Conservation (phyloP, 129 eudicot species). For the Apium graveolens region DNA sequence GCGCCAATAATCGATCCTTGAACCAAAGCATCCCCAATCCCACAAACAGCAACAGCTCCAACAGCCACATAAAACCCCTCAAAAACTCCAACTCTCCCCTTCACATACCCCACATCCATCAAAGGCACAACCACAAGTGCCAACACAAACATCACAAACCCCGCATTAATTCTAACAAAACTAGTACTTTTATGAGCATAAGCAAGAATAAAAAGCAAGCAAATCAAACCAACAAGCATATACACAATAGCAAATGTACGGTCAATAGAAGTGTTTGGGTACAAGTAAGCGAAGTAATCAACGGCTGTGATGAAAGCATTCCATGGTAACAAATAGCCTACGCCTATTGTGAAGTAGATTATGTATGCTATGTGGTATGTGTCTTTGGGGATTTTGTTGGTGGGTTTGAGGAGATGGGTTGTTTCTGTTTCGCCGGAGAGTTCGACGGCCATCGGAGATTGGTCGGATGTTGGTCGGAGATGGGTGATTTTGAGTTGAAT, state of each 20-base stretch:
- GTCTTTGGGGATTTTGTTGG: conserved; percentile 36
- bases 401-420: conserved; percentile 26
- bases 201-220: conserved; percentile 41
- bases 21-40: conserved; percentile 73
- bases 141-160: conserved; percentile 48
- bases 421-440: conserved; percentile 39
- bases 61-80: conserved; percentile 64
- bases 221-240: conserved; percentile 52
- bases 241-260: conserved; percentile 72
- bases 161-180: conserved; percentile 59
- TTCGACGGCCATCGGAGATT: conserved; percentile 31
- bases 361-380: conserved; percentile 73
- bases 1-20: conserved; percentile 78
- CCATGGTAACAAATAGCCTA: conserved; percentile 93
- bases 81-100: conserved; percentile 55
- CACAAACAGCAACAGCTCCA: conserved; percentile 51
- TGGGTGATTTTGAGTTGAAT: background rate
- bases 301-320: conserved; percentile 99
- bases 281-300: conserved; percentile 82
- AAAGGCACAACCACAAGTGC: conserved; percentile 61
- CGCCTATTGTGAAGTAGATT: conserved; percentile 79
- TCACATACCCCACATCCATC: conserved; percentile 55
- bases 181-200: conserved; percentile 42
- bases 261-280: conserved; percentile 75
- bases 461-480: background rate